phyloP scores from a whole-genome alignment of 495 filamentous ascomycete species.

The Trichoderma virens region DNA sequence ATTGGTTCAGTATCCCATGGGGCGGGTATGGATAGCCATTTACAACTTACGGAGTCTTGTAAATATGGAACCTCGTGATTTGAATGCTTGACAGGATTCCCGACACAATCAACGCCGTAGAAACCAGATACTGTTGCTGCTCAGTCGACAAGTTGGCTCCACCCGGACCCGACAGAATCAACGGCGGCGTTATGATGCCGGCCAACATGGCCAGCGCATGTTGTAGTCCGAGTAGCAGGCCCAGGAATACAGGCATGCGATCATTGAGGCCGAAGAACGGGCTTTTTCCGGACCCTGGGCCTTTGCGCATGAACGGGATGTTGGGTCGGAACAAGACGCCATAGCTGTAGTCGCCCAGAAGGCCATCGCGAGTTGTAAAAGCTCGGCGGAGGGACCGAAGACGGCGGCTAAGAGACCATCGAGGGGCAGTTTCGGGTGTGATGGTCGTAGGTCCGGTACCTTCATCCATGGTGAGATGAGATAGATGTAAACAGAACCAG shows the following conservation, averaged over 20 bases:
- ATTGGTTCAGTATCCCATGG: neutral
- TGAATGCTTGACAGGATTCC: conserved; percentile 74
- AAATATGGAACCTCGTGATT: conserved; percentile 78
- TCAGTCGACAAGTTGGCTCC: conserved; percentile 58
- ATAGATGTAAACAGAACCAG: neutral
- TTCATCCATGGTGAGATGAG: conserved; percentile 31
- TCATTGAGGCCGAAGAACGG: conserved; percentile 90
- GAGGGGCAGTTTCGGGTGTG: conserved; percentile 25
- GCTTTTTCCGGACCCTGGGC: conserved; percentile 39
- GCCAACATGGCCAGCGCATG: conserved; percentile 47
- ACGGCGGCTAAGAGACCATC: conserved; percentile 24
- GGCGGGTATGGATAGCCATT: neutral
- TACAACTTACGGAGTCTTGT: conserved; percentile 55
- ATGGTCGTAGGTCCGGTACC: conserved; percentile 40
- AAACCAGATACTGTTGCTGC: conserved; percentile 74
- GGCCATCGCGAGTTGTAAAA: conserved; percentile 54
- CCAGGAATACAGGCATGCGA: conserved; percentile 70
- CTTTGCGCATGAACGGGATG: conserved; percentile 71
- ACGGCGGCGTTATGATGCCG: conserved; percentile 65
- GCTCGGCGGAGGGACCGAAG: conserved; percentile 24
- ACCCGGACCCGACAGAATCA: conserved; percentile 58
- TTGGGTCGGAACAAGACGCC: conserved; percentile 62
- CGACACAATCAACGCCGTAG: conserved; percentile 79
- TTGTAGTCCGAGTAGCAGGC: conserved; percentile 47
- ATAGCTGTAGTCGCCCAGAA: conserved; percentile 86